A percentile compares a stretch with the other conserved stretches of the same genome.
phyloP scores from a whole-genome alignment of 306 rosid genomes.

The Arachis stenosperma region DNA sequence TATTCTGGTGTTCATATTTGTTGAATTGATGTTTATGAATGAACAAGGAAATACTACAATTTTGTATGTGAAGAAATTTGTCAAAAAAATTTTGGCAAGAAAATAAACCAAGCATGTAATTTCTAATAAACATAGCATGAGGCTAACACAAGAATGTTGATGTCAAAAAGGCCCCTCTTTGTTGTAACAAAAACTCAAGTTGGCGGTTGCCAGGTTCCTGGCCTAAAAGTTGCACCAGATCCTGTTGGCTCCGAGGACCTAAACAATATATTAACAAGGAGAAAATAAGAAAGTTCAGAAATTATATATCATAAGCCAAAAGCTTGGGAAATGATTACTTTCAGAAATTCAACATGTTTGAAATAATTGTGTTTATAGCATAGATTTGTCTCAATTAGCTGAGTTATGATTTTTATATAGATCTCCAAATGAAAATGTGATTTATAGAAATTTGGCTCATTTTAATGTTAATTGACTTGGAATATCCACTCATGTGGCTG shows the following conservation, averaged over 20 bases:
- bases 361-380: neutral
- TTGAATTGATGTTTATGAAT: slow-evolving; percentile 25
- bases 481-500: slow-evolving; percentile 8
- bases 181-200: slow-evolving; percentile 47
- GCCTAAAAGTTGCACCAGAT: slow-evolving; percentile 66
- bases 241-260: slow-evolving; percentile 85
- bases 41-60: slow-evolving; percentile 29
- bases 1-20: slow-evolving; percentile 22
- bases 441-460: neutral
- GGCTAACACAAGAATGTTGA: slow-evolving; percentile 21
- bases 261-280: slow-evolving; percentile 37
- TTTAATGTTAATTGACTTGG: slow-evolving; percentile 3
- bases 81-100: slow-evolving; percentile 30
- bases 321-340: slow-evolving; percentile 23
- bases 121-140: neutral
- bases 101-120: slow-evolving; percentile 22
- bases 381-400: slow-evolving; percentile 3
- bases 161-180: slow-evolving; percentile 22
- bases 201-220: slow-evolving; percentile 99
- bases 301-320: slow-evolving; percentile 4
- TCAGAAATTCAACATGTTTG: neutral
- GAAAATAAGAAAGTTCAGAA: slow-evolving; percentile 4
- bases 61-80: slow-evolving; percentile 6
- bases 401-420: slow-evolving; percentile 11
- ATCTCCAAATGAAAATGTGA: neutral